Conservation (phyloP, 495 filamentous ascomycete species). For the Durotheca rogersii region DNA sequence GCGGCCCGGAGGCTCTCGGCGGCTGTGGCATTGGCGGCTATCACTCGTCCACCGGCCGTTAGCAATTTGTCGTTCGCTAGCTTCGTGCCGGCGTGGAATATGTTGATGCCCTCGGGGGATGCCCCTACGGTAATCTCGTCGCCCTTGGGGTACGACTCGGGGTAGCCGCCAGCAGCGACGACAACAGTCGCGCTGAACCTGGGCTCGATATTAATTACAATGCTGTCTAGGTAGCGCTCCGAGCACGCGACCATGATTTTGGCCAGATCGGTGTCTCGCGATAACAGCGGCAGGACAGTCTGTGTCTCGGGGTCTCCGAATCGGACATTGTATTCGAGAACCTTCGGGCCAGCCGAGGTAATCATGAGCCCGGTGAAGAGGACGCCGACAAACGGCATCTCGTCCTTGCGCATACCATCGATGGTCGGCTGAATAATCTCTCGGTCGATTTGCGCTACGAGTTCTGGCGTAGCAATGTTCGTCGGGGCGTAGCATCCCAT, state of each 20-base stretch:
- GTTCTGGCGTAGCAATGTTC: slow-evolving; percentile 70
- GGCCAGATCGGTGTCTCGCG: slow-evolving; percentile 78
- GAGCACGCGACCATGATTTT: slow-evolving; percentile 88
- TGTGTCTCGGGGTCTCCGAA: slow-evolving; percentile 97
- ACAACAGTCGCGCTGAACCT: slow-evolving; percentile 86
- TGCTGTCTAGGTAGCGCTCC: slow-evolving; percentile 66
- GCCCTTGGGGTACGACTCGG: slow-evolving; percentile 81
- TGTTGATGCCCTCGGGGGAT: slow-evolving; percentile 54
- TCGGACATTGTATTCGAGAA: slow-evolving; percentile 94
- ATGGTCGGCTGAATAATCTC: slow-evolving; percentile 88
- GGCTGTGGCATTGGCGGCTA: slow-evolving; percentile 80
- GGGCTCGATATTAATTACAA: slow-evolving; percentile 64
- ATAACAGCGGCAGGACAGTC: slow-evolving; percentile 81
- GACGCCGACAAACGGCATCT: slow-evolving; percentile 77
- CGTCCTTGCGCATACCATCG: slow-evolving; percentile 80
- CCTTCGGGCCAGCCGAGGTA: slow-evolving; percentile 80
- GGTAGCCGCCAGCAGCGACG: slow-evolving; percentile 92
- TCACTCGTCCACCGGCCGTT: slow-evolving; percentile 85
- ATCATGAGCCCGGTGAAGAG: slow-evolving; percentile 98
- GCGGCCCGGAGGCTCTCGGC: slow-evolving; percentile 70
- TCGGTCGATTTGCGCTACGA: slow-evolving; percentile 74
- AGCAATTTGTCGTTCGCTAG: slow-evolving; percentile 61
- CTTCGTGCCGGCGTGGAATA: slow-evolving; percentile 93
- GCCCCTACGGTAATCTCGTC: slow-evolving; percentile 63
- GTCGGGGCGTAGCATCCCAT: slow-evolving; percentile 98